These are phyloP conservation scores for Hydrangea macrophylla DNA, from an alignment of 148 eudicot genomes.

Conservation along the genomic window DNA sequence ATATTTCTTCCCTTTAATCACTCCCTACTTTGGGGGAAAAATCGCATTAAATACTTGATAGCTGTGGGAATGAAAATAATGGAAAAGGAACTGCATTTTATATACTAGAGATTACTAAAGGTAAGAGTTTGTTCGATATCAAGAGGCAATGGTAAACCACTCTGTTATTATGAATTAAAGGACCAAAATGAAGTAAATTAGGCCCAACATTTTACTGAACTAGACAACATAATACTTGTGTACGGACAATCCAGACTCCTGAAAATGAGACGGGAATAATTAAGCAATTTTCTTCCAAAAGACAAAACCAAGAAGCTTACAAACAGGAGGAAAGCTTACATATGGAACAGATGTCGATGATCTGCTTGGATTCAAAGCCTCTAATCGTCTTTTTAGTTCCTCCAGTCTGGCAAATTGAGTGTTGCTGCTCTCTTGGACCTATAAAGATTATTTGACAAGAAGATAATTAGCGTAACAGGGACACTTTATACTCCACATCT, in stretches of 20 bases:
- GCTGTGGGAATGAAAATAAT: neutral
- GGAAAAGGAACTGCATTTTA: neutral
- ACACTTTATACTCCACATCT: slow-evolving; percentile 10
- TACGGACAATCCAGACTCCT: neutral
- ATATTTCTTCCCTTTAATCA: neutral
- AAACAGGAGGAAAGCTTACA: slow-evolving; percentile 34
- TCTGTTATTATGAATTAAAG: neutral
- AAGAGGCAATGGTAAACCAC: neutral
- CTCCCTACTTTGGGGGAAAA: neutral
- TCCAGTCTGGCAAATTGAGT: slow-evolving; percentile 73
- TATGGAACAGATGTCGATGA: slow-evolving; percentile 30
- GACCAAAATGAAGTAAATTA: slow-evolving; percentile 1
- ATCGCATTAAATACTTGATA: neutral
- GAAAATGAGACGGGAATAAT: neutral
- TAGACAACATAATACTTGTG: neutral
- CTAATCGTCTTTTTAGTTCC: slow-evolving; percentile 80
- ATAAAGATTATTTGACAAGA: slow-evolving; percentile 7
- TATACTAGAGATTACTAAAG: neutral
- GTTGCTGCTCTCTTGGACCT: slow-evolving; percentile 88
- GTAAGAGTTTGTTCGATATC: neutral
- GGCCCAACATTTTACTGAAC: neutral
- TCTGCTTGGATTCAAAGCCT: slow-evolving; percentile 86
- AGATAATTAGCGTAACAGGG: neutral
- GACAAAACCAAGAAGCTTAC: neutral
- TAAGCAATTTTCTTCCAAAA: neutral